Evolutionary conservation across 2,329 filamentous ascomycete species (phyloP), one percentile per base, ranked within the genome.

Genomic region (Botrytis pseudocinerea): DNA sequence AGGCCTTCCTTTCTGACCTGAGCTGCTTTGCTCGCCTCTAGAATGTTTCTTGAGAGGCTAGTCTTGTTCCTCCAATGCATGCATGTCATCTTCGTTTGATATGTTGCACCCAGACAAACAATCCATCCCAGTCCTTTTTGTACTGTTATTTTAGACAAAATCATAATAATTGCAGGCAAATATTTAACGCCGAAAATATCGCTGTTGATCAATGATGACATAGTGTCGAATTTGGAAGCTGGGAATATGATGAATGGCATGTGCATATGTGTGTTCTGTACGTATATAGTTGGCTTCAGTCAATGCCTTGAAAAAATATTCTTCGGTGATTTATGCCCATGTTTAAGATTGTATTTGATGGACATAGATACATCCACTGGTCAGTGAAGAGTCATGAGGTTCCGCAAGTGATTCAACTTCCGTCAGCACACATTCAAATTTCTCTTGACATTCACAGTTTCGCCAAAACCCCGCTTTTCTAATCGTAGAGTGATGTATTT

Each of bases 401-500:
- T 9, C 4, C 20, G 16, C 25, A 38, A 42, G 22, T 40, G 16
- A 42, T 40, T 14, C 2, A 40, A 54, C 16, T 22, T 6, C 4
- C 28, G 5, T 54, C 9, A 42, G 5, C 0, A 28, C 25, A 40
- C 10, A 6, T 54, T 57, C 14, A 9, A 6, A 18, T 25, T 63
- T 63, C 20, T 9, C 9, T 20, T 32, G 25, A 28, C 10, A 66
- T 40, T 20, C 22, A 28, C 64, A 10, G 20, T 35, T 5, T 20
- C 25, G 2, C 2, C 16, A 22, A 42, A 8, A 10, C 16, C 2
- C 2, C 5, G 6, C 28, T 4, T 22, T 54, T 16, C 22, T 2
- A 22, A 40, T 22, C 5, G 1, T 0, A 54, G 54, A 6, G 18
- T 9, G 5, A 6, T 16, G 4, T 22, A 18, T 18, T 1, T 1